Conservation (phyloP, 192 early-diverging fungal species). For the Coemansia sp. region DNA sequence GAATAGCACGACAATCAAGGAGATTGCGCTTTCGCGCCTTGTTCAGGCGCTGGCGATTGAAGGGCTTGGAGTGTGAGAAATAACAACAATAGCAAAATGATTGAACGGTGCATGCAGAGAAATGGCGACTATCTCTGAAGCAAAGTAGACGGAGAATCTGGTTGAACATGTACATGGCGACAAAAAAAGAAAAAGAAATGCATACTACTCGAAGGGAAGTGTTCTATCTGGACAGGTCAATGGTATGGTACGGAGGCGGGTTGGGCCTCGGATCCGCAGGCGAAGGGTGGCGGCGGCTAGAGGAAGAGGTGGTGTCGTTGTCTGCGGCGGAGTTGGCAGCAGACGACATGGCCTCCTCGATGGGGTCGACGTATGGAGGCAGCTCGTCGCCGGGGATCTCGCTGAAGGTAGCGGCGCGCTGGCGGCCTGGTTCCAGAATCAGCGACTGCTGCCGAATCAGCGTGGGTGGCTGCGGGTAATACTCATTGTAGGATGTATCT, state of each 20-base stretch:
- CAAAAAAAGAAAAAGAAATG: neutral
- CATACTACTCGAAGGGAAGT: neutral
- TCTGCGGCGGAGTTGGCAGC: neutral
- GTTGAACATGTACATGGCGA: too few species aligned
- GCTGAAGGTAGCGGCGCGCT: slow-evolving; percentile 36
- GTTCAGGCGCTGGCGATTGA: slow-evolving; percentile 49
- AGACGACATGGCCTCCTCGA: slow-evolving; percentile 40
- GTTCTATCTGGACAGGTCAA: slow-evolving; percentile 9
- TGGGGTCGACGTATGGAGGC: slow-evolving; percentile 51
- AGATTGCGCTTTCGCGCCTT: slow-evolving; percentile 34
- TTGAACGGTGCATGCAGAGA: too few species aligned
- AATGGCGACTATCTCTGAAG: too few species aligned
- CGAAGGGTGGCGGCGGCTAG: neutral
- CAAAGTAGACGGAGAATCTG: too few species aligned
- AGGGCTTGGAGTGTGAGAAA: slow-evolving; percentile 41
- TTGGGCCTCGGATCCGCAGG: slow-evolving; percentile 8
- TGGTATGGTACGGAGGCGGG: slow-evolving; percentile 41
- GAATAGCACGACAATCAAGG: slow-evolving; percentile 16
- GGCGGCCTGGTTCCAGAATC: slow-evolving; percentile 10
- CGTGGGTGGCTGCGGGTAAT: slow-evolving; percentile 8
- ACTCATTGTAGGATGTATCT: neutral
- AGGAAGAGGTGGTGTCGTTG: neutral
- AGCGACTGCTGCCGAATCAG: neutral
- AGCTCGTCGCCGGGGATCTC: slow-evolving; percentile 40
- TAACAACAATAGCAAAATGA: neutral